A percentile compares a stretch with the other conserved stretches of the same genome.
phyloP scores from a whole-genome alignment of 1,139 yeast genomes.

The Debaryomyces sp. region DNA sequence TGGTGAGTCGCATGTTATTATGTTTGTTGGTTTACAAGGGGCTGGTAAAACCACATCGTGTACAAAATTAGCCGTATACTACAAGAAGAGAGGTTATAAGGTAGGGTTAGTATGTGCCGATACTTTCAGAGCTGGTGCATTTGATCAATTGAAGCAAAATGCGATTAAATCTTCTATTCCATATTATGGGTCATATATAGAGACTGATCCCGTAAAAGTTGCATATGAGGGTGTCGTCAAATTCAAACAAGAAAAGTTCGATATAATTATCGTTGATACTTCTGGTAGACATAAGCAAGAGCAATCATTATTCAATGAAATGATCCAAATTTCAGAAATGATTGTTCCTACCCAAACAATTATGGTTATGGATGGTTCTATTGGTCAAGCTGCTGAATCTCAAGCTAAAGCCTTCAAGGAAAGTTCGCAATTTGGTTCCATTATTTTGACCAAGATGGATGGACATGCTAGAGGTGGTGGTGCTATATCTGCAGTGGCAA shows the following conservation, averaged over 20 bases:
- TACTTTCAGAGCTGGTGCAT: conserved; percentile 99
- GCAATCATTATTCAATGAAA: conserved; percentile 86
- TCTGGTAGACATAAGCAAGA: conserved; percentile 99
- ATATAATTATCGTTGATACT: conserved; percentile 93
- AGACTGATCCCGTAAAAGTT: conserved; percentile 92
- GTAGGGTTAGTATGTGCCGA: conserved; percentile 98
- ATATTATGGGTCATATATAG: conserved; percentile 91
- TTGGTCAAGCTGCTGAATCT: conserved; percentile 97
- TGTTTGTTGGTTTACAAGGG: conserved; percentile 99
- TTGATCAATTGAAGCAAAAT: conserved; percentile 96
- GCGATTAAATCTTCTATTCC: conserved; percentile 96
- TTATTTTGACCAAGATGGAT: conserved; percentile 94
- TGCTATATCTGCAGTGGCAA: conserved; percentile 98
- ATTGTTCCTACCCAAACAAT: conserved; percentile 92
- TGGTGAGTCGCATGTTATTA: conserved; percentile 59
- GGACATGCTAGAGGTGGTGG: conserved; percentile 99
- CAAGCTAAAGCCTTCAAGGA: conserved; percentile 96
- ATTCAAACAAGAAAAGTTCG: conserved; percentile 90
- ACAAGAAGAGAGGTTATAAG: conserved; percentile 89
- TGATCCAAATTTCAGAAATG: conserved; percentile 88
- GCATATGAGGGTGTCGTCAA: conserved; percentile 90
- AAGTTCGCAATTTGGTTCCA: conserved; percentile 90
- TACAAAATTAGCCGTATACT: conserved; percentile 93
- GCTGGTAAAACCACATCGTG: conserved; percentile 98
- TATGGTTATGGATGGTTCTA: conserved; percentile 96